Evolutionary conservation across 2,329 filamentous ascomycete genomes (phyloP), one percentile per base, ranked within the genome.

Genomic region (Pseudogymnoascus sp.): DNA sequence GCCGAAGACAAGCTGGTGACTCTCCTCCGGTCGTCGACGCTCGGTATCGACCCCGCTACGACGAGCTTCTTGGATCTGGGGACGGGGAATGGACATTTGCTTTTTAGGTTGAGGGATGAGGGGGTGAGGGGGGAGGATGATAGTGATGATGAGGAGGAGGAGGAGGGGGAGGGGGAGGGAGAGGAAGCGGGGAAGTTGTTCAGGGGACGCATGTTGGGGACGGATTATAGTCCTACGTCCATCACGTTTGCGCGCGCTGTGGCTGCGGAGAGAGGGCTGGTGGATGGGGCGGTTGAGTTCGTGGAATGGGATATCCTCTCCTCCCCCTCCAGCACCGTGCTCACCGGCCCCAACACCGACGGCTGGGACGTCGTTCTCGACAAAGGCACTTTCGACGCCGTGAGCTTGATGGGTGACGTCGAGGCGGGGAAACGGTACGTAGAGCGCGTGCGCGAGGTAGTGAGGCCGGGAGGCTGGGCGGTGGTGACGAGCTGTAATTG

Each of bases 401-500:
- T 99, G 34, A 91, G 86, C 58, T 77, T 97, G n/a, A 83, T 80
- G 60, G 79, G 79, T 61, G 84, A 86, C 65, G 73, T 70, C 30
- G 77, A 79, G 65, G 75, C 75, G 11, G 89, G 85, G 71, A 90
- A 95, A 72, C 80, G 81, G 3, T 99, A 99, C 75, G 81, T 83
- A 57, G 79, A 81, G 54, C 83, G 84, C 59, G 86, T 93, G 32
- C 77, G 86, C 64, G 75, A 74, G 28, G 78, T 97, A 65, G 81
- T 97, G 59, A 85, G 83, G 67, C 76, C 75, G 1, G 87, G 86
- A 1, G 90, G 90, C 0, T 78, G 90, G 22, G 82, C 97, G 67
- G 74, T 97, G 63, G 84, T 99, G 60, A 97, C 94, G 60, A 97
- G 91, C 74, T 99, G 94, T 73, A 99, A 99, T 75, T 99, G 94